Conservation (phyloP, 1,284 basidiomycete genomes). For the Cryptococcus sp. region DNA sequence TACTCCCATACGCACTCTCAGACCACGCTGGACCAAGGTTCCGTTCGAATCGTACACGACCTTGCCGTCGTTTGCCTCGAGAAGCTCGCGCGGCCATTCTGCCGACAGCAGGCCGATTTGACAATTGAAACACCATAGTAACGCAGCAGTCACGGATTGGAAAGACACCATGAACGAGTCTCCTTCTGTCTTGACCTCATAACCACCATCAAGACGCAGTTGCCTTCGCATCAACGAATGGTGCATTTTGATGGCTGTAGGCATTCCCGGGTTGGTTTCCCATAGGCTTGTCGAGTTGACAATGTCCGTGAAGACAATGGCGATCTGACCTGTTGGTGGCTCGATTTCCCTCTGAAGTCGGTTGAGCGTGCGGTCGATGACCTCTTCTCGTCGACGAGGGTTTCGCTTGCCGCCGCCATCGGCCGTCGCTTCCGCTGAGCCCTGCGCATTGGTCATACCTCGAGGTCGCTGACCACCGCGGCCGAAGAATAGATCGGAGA, state of each 20-base stretch:
- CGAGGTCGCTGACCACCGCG: constrained; percentile 51
- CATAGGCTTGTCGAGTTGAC: constrained; percentile 95
- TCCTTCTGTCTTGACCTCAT: constrained; percentile 99
- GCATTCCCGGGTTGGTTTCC: constrained; percentile 97
- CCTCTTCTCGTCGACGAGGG: constrained; percentile 41
- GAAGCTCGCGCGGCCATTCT: constrained; percentile 90
- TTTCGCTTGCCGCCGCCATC: constrained; percentile 12
- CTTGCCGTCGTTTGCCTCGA: constrained; percentile 90
- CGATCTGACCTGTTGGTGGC: constrained; percentile 84
- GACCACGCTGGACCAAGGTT: constrained; percentile 76
- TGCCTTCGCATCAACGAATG: constrained; percentile 85
- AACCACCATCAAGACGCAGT: constrained; percentile 88
- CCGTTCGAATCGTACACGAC: constrained; percentile 72
- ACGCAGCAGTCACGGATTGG: constrained; percentile 78
- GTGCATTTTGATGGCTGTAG: constrained; percentile 89
- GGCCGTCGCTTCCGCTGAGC: constrained; percentile 21
- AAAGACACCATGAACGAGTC: constrained; percentile 99
- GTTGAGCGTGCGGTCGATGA: constrained; percentile 58
- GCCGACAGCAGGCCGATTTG: constrained; percentile 84
- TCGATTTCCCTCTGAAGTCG: constrained; percentile 78
- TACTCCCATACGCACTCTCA: constrained; percentile 97
- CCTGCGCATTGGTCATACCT: constrained; percentile 45
- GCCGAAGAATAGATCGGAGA: constrained; percentile 73
- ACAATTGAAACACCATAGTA: constrained; percentile 90
- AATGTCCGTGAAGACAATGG: constrained; percentile 98